A percentile compares a stretch with the other conserved stretches of the same genome.
Evolutionary conservation across 495 filamentous ascomycete genomes (phyloP).

Genomic region (Haplographium delicatum): DNA sequence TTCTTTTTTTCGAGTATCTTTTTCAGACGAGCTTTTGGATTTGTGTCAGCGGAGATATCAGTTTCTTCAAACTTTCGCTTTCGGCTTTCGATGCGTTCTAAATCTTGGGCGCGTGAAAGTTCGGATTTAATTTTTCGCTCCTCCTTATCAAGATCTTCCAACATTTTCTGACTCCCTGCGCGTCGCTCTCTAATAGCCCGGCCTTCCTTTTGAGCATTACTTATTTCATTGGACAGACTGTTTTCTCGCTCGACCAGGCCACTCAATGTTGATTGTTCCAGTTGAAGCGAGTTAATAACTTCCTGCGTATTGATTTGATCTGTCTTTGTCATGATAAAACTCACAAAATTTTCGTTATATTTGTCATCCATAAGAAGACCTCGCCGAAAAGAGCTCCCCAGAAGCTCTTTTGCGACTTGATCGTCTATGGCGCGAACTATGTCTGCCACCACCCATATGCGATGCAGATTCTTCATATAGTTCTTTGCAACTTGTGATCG

Average conservation of each 20-base stretch:
- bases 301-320: constrained; percentile 51
- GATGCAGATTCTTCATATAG: constrained; percentile 53
- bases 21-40: background rate
- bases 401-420: constrained; percentile 52
- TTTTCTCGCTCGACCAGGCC: background rate
- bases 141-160: background rate
- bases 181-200: no score
- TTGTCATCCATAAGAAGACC: constrained; percentile 59
- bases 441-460: constrained; percentile 58
- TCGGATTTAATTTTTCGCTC: no score
- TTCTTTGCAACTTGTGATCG: constrained; percentile 53
- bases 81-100: background rate
- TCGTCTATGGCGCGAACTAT: constrained; percentile 62
- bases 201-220: no score
- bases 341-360: constrained; percentile 36
- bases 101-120: background rate
- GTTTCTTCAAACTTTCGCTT: background rate
- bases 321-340: constrained; percentile 63
- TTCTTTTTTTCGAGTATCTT: background rate
- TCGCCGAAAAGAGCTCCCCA: constrained; percentile 54
- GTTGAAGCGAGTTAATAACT: constrained; percentile 5
- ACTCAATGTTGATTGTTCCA: background rate
- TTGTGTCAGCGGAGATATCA: no score
- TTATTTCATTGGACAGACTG: no score
- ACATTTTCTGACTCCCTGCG: no score